Evolutionary conservation across 2,329 filamentous ascomycete species (phyloP).

Genomic region (Cercospora brassicicola): DNA sequence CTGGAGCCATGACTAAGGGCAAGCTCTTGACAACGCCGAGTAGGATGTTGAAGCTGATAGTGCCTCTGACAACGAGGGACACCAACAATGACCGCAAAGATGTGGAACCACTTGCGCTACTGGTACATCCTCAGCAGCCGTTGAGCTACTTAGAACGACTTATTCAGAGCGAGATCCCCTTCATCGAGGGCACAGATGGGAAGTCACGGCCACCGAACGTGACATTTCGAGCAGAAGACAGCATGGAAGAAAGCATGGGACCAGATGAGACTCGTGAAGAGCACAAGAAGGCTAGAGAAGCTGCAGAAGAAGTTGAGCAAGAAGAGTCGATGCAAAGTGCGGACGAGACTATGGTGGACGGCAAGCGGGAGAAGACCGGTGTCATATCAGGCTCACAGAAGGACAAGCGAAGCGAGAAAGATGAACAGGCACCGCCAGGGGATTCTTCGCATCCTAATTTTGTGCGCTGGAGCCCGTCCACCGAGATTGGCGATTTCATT

Average conservation of each 20-base stretch:
- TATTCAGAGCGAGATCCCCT: constrained; percentile 82
- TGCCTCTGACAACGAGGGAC: constrained; percentile 68
- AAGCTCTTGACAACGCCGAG: constrained; percentile 80
- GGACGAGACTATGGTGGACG: constrained; percentile 54
- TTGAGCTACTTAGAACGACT: constrained; percentile 85
- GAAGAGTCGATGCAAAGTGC: constrained; percentile 37
- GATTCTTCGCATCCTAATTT: constrained; percentile 59
- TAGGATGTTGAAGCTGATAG: constrained; percentile 74
- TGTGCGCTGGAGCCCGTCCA: constrained; percentile 84
- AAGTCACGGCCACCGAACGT: constrained; percentile 71
- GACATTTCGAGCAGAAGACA: constrained; percentile 77
- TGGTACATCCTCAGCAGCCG: constrained; percentile 87
- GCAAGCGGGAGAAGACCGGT: constrained; percentile 49
- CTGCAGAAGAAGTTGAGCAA: constrained; percentile 35
- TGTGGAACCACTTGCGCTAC: constrained; percentile 79
- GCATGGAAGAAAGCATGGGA: constrained; percentile 56
- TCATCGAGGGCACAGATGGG: constrained; percentile 56
- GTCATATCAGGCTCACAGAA: constrained; percentile 39
- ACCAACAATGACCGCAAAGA: constrained; percentile 62
- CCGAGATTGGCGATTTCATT: constrained; percentile 92
- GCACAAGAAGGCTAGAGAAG: constrained; percentile 36
- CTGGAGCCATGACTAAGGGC: constrained; percentile 66
- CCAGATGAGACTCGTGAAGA: constrained; percentile 17
- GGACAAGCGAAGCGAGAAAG: constrained; percentile 47
- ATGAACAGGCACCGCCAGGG: constrained; percentile 20